Evolutionary conservation across 306 rosid genomes (phyloP).

Genomic region (Rosa chinensis): DNA sequence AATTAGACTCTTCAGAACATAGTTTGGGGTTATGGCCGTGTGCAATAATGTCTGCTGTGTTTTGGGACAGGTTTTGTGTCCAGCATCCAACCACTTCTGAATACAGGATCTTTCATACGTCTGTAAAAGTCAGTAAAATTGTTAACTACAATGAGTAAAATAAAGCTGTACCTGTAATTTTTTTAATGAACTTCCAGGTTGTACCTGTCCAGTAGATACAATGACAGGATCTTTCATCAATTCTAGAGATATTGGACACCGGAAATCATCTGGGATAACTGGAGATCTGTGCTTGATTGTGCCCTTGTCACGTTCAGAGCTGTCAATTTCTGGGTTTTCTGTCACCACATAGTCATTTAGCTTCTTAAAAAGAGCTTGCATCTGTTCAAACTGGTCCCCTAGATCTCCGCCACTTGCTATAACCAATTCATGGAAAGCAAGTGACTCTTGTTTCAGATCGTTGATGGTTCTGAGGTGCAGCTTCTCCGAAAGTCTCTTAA

Average conservation of each 20-base stretch:
- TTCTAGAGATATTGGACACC: constrained; percentile 97
- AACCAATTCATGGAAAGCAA: constrained; percentile 69
- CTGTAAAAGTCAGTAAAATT: constrained; percentile 45
- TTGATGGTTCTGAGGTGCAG: constrained; percentile 67
- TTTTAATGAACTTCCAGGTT: constrained; percentile 15
- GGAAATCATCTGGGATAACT: constrained; percentile 92
- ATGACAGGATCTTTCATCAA: constrained; percentile 96
- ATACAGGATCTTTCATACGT: constrained; percentile 93
- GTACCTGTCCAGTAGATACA: constrained; percentile 98
- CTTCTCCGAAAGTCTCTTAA: constrained; percentile 81
- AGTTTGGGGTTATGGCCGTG: constrained; percentile 94
- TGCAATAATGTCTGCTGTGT: constrained; percentile 85
- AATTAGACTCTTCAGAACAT: constrained; percentile 91
- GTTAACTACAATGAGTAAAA: background rate
- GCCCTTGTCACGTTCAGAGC: constrained; percentile 46
- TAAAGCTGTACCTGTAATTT: background rate
- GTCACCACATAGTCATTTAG: constrained; percentile 53
- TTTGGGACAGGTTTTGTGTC: constrained; percentile 94
- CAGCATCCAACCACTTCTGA: constrained; percentile 97
- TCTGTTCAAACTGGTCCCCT: constrained; percentile 47
- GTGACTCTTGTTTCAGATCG: constrained; percentile 79
- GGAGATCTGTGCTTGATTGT: constrained; percentile 85
- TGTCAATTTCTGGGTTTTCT: constrained; percentile 57
- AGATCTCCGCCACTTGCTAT: constrained; percentile 55
- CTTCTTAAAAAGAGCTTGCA: constrained; percentile 71